A percentile compares a stretch with the other conserved stretches of the same genome.
phyloP scores from a whole-genome alignment of 495 filamentous ascomycete genomes.

The Xylaria scruposa region DNA sequence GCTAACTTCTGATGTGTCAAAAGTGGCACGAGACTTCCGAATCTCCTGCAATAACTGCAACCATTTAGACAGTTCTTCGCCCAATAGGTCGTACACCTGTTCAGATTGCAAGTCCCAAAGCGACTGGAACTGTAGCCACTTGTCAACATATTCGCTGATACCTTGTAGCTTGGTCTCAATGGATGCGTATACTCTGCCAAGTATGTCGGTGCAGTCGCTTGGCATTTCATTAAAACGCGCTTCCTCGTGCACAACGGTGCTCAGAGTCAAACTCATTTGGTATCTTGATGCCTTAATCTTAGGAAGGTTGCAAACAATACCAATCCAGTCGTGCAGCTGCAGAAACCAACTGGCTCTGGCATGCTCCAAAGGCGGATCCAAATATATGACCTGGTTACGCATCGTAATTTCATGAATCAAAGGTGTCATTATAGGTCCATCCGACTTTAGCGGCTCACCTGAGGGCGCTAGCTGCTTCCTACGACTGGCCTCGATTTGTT shows the following conservation, averaged over 20 bases:
- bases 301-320: slow-evolving; percentile 86
- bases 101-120: slow-evolving; percentile 97
- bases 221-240: slow-evolving; percentile 88
- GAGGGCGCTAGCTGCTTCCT: slow-evolving; percentile 50
- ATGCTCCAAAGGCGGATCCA: slow-evolving; percentile 91
- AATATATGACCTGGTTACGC: slow-evolving; percentile 93
- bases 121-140: slow-evolving; percentile 98
- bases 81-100: slow-evolving; percentile 87
- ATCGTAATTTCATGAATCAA: slow-evolving; percentile 92
- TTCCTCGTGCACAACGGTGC: slow-evolving; percentile 67
- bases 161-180: slow-evolving; percentile 79
- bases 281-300: slow-evolving; percentile 95
- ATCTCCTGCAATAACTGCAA: slow-evolving; percentile 94
- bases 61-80: slow-evolving; percentile 92
- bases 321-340: slow-evolving; percentile 92
- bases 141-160: slow-evolving; percentile 84
- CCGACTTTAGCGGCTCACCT: slow-evolving; percentile 45
- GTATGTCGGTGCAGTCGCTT: slow-evolving; percentile 73
- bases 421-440: slow-evolving; percentile 65
- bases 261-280: slow-evolving; percentile 75
- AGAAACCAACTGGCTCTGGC: slow-evolving; percentile 92
- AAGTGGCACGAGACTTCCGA: slow-evolving; percentile 87
- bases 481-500: slow-evolving; percentile 46
- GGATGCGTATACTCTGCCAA: slow-evolving; percentile 77
- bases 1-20: slow-evolving; percentile 93